Evolutionary conservation across 805 yeast species (phyloP), one percentile per base, ranked within the genome.

Genomic region (Lipomyces kockii): DNA sequence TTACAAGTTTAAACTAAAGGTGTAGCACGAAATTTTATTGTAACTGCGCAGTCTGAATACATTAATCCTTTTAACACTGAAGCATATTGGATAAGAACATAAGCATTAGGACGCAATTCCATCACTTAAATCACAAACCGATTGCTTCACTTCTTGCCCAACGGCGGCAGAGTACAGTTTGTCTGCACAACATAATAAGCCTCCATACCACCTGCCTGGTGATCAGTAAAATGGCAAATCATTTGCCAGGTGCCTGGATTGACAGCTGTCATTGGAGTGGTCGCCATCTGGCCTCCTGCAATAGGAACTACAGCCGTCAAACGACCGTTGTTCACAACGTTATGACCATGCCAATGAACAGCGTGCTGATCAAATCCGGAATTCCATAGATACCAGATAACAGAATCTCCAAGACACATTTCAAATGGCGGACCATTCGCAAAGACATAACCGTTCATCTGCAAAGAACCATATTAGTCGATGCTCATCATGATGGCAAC

Each of bases 281-380:
- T 53, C 9, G 35, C 32, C 32, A 32, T 32, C 32, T n/a, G 29
- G 9, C 57, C 57, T 29, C 11, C 25, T 8, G 35, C 32, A 27
- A 53, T 20, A 5, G 32, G 57, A 11, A 53, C 57, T 6, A 53
- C 57, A 2, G 57, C 57, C n/a, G 57, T 53, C 32, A 32, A 20
- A 2, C 32, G 32, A 20, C 35, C 57, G 9, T 53, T 53, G 20
- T n/a, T 1, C 27, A 14, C 20, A n/a, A 53, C 57, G 35, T 53
- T 53, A 14, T 53, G 32, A 20, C 57, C 57, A 53, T 53, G 57
- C 57, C 57, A 53, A 53, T 53, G 57, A 53, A 17, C 57, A 5
- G 57, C 57, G 32, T 53, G 57, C 35, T 29, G 35, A 7, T 53
- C 57, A 53, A 53, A 53, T 29, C 57, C 57, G 29, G 35, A 6